Base-by-base conservation (phyloP, 768 basidiomycete species). In the Xerocomellus dryophilus region DNA sequence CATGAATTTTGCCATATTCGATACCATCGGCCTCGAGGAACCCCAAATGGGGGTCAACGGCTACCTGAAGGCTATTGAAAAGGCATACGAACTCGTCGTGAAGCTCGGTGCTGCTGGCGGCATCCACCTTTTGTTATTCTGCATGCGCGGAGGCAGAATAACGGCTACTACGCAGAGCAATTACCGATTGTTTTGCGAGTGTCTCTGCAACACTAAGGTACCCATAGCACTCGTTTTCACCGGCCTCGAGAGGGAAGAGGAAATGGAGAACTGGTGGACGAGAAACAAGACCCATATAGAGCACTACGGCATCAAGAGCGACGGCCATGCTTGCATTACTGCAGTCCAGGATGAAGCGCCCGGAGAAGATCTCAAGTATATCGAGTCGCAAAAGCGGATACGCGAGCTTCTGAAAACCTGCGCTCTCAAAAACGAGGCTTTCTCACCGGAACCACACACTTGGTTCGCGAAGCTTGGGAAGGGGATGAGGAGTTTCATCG, bases 121-220 rank as follows among this genome's bases (percentile, higher is more conserved):
- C 27, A 63, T 80, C 32, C 73, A 67, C 50, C 74, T 80, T 14
- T 68, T 79, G 5, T 51, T 78, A 3, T 79, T 72, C 48, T 72
- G 72, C 57, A 69, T 78, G 67, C 71, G 73, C 4, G 74, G 68
- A 0, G 71, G 74, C 3, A 62, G 73, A 50, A 69, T 77, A 62
- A 72, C 67, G 32, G 66, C 71, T 17, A 63, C 70, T 0, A 61
- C 66, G 38, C 66, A 69, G 46, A 66, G 69, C 57, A 79, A 77
- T 51, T 78, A 75, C 57, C 54, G 61, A 27, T 54, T 78, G 18
- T 76, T 77, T 59, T 59, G 63, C 32, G 70, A 78, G 18, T 67
- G 72, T 23, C 72, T 78, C 29, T 78, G 78, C 51, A 54, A 50
- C 21, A 54, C 60, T 29, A 51, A 59, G 25, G 77, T 78, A 9